A percentile compares a stretch with the other conserved stretches of the same genome.
These are phyloP conservation scores for Ichthyophthirius multifiliis DNA, from an alignment of 169 alveolate species.

Conservation along the genomic window DNA sequence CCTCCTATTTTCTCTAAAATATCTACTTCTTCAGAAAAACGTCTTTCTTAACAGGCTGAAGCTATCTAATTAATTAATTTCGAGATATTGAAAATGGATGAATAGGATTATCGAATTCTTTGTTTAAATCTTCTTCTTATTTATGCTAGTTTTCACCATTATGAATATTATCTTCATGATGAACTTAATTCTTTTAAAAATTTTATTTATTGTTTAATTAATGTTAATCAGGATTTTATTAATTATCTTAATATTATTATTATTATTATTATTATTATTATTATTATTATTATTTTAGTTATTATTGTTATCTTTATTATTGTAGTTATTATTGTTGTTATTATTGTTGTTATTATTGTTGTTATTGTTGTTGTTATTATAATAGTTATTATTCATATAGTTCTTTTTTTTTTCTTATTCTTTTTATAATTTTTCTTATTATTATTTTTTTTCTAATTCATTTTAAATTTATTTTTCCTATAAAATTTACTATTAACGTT, in stretches of 20 bases:
- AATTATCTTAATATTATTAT: background rate
- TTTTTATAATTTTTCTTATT: too few species aligned
- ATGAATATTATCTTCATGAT: background rate
- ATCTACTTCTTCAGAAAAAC: slow-evolving; percentile 42
- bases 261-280: too few species aligned
- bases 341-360: background rate
- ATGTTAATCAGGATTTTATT: background rate
- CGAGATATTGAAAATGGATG: background rate
- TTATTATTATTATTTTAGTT: too few species aligned
- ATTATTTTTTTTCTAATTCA: too few species aligned
- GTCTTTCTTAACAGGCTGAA: slow-evolving; percentile 26
- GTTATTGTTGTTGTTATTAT: too few species aligned
- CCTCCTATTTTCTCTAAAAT: slow-evolving; percentile 28
- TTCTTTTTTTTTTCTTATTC: too few species aligned
- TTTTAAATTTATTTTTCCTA: too few species aligned
- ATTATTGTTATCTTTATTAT: too few species aligned
- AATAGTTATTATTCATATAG: too few species aligned
- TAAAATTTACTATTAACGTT: too few species aligned
- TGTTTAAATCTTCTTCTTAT: background rate
- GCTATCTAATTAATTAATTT: slow-evolving; percentile 13
- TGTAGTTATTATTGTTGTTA: background rate
- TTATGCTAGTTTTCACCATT: background rate
- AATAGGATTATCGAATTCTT: background rate
- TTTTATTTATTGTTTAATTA: background rate
- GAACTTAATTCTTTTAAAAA: background rate